Base-by-base conservation (phyloP, 208 protist genomes). In the Leishmania martiniquensis region DNA sequence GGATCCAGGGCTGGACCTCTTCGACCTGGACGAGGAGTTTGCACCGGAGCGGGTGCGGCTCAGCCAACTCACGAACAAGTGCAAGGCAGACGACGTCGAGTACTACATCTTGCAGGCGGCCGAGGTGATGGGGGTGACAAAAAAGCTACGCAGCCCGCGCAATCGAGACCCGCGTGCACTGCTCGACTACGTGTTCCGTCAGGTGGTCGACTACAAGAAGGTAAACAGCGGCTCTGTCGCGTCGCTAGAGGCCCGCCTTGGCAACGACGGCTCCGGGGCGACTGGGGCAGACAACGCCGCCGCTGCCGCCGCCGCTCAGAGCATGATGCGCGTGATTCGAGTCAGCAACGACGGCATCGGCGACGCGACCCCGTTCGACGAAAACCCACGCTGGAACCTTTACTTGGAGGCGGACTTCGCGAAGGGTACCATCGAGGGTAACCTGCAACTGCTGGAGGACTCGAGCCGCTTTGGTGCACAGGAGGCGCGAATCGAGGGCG, bases 1-100 rank as follows among this genome's bases (percentile, higher is more conserved):
- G 29, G 89, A 90, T 13, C 98, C 98, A 1, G 95, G 96, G 1
- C 90, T 99, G 42, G 98, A 99, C 72, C 89, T 99, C 59, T 99
- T 98, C 84, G 98, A 99, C 85, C 88, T 99, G 9, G 98, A 99
- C 77, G 97, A 98, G 72, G 91, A 98, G 80, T 99, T 99, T 83
- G 97, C 98, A 12, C 97, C 97, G 44, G 97, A 99, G 87, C 89
- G 91, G 55, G 96, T 98, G 67, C 92, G 97, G 6, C 85, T 99
- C 7, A 97, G 94, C 77, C 97, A 99, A 75, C 81, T 99, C 47
- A 99, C 98, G n/a, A 99, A 99, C 85, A 98, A 98, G 77, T 99
- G 98, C 80, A 94, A 96, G 76, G 82, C 93, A 6, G 93, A 98
- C 75, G 94, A 99, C 77, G 87, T 98, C 44, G 93, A 97, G 59